phyloP scores from a whole-genome alignment of 768 basidiomycete species.

The Hydnum rufescens region DNA sequence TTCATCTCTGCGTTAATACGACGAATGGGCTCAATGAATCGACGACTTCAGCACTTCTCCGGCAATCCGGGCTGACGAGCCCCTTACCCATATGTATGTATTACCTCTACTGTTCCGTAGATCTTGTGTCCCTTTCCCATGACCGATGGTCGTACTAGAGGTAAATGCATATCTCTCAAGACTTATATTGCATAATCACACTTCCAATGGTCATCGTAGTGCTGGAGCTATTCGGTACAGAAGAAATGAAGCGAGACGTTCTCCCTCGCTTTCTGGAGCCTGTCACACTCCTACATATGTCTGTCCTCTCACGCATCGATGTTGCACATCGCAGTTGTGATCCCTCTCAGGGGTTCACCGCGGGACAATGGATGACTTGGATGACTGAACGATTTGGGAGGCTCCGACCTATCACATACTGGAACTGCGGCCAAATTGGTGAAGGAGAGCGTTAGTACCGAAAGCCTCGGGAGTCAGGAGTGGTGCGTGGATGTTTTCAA shows the following conservation, averaged over 20 bases:
- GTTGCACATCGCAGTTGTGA: constrained; percentile 29
- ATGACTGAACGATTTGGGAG: constrained; percentile 39
- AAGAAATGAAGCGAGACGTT: constrained; percentile 35
- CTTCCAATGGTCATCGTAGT: constrained; percentile 19
- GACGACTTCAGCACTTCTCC: constrained; percentile 51
- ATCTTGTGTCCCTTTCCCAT: constrained; percentile 57
- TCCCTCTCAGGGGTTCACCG: constrained; percentile 38
- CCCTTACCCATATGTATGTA: constrained; percentile 39
- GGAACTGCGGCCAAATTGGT: constrained; percentile 8
- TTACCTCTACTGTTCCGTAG: constrained; percentile 39
- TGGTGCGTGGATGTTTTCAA: constrained; percentile 41
- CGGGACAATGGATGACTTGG: constrained; percentile 80
- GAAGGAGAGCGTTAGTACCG: background rate
- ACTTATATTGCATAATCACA: background rate
- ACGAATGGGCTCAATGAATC: constrained; percentile 49
- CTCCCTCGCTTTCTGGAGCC: constrained; percentile 39
- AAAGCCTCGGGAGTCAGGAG: background rate
- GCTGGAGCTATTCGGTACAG: constrained; percentile 42
- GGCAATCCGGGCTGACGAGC: constrained; percentile 51
- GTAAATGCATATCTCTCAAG: constrained; percentile 19
- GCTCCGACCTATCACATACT: constrained; percentile 13
- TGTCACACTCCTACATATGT: background rate
- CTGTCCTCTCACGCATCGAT: background rate
- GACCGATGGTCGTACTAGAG: constrained; percentile 58
- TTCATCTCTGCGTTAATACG: constrained; percentile 35